A percentile compares a stretch with the other conserved stretches of the same genome.
These are phyloP conservation scores for Hemisphaericaspora subhashii DNA, from an alignment of 1,139 yeast genomes.

Conservation along the genomic window DNA sequence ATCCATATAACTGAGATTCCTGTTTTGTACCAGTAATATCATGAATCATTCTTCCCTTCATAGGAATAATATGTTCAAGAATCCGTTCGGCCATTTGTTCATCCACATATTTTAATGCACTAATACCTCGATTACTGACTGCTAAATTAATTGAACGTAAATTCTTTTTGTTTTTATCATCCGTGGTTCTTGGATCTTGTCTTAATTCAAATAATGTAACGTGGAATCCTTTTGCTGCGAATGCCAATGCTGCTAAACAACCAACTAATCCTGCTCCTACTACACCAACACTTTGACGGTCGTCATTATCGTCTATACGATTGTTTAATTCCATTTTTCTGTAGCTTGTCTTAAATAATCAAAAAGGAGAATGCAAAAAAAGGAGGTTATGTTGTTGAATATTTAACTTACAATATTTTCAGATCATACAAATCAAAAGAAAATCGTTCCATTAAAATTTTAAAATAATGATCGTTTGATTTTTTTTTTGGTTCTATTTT, in stretches of 20 bases:
- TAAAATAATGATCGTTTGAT: no score
- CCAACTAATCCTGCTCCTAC: conserved; percentile 93
- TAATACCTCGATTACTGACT: conserved; percentile 78
- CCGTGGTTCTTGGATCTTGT: conserved; percentile 33
- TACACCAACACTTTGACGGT: conserved; percentile 42
- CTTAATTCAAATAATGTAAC: conserved; percentile 71
- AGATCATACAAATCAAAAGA: no score
- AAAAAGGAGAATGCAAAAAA: no score
- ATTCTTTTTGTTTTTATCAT: conserved; percentile 26
- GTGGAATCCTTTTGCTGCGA: conserved; percentile 68
- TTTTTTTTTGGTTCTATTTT: no score
- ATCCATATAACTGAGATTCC: conserved; percentile 73
- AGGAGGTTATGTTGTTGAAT: no score
- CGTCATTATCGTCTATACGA: background rate
- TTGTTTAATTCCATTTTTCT: no score
- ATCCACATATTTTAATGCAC: conserved; percentile 66
- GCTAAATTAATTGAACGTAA: conserved; percentile 83
- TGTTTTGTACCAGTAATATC: conserved; percentile 58
- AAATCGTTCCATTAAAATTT: no score
- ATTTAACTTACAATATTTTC: no score
- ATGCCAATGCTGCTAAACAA: conserved; percentile 78
- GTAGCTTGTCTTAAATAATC: no score
- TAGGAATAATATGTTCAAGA: conserved; percentile 67
- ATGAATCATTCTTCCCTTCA: conserved; percentile 91
- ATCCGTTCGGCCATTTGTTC: conserved; percentile 55